A percentile compares a stretch with the other conserved stretches of the same genome.
Evolutionary conservation across 2,329 filamentous ascomycete genomes (phyloP).

Genomic region (Aspergillus pseudoterreus): DNA sequence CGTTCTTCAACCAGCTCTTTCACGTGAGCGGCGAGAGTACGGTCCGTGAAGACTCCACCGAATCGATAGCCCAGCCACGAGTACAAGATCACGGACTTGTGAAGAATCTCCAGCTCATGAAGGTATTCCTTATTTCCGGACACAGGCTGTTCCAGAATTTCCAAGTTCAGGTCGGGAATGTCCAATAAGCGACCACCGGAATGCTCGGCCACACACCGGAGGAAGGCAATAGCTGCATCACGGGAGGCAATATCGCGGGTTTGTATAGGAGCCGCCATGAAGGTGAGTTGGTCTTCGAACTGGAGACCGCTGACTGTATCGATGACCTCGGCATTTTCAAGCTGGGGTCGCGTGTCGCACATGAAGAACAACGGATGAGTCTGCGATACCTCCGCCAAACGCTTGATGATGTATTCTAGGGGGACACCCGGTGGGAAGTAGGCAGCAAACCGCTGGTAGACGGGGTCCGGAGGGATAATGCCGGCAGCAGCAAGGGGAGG

Average conservation of each 20-base stretch:
- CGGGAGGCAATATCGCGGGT: constrained; percentile 45
- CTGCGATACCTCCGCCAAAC: constrained; percentile 65
- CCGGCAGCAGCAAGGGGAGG: constrained; percentile 67
- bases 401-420: constrained; percentile 76
- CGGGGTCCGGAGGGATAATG: constrained; percentile 65
- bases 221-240: constrained; percentile 60
- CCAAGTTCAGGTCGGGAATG: constrained; percentile 66
- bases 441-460: constrained; percentile 71
- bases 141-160: constrained; percentile 61
- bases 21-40: constrained; percentile 72
- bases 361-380: constrained; percentile 67
- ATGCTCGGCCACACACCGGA: constrained; percentile 66
- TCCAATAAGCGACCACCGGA: constrained; percentile 66
- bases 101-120: constrained; percentile 67
- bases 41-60: constrained; percentile 71
- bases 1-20: constrained; percentile 73
- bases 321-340: constrained; percentile 69
- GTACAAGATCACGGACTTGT: constrained; percentile 80
- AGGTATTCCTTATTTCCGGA: constrained; percentile 56
- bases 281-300: constrained; percentile 69
- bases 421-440: constrained; percentile 80
- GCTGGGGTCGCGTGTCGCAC: constrained; percentile 59
- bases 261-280: constrained; percentile 67
- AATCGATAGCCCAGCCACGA: constrained; percentile 93
- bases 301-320: constrained; percentile 65